Conservation (phyloP, 108 stramenopile species). For the Parmales sp. region DNA sequence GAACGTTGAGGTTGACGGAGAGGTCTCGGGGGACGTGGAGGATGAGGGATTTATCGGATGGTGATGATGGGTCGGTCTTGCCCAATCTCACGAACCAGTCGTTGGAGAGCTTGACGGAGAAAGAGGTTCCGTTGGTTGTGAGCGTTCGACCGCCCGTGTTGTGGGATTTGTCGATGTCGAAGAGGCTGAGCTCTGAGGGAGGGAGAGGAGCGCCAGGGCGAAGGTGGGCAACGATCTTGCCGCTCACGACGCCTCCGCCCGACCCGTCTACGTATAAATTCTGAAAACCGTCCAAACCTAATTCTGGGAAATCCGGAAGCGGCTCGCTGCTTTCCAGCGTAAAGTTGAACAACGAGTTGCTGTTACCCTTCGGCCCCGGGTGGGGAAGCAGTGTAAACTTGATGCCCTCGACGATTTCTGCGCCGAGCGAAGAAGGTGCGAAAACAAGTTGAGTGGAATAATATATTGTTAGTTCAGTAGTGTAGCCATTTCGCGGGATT, state of each 20-base stretch:
- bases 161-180: background rate
- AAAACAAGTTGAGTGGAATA: too few relatives aligned
- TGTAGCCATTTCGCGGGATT: too few relatives aligned
- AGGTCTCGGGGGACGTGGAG: background rate
- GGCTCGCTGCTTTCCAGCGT: slow-evolving; percentile 48
- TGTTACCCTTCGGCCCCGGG: background rate
- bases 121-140: slow-evolving; percentile 17
- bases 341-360: slow-evolving; percentile 25
- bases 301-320: slow-evolving; percentile 15
- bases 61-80: background rate
- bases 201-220: background rate
- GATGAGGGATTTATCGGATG: background rate
- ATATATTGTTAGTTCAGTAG: too few relatives aligned
- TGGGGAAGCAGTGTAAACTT: too few relatives aligned
- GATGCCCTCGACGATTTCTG: too few relatives aligned
- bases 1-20: background rate
- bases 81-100: background rate
- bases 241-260: too few relatives aligned
- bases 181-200: background rate
- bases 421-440: too few relatives aligned
- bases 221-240: too few relatives aligned
- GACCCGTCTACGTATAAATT: background rate
- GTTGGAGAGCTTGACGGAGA: background rate
- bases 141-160: slow-evolving; percentile 55
- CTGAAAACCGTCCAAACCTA: background rate